These are phyloP conservation scores for Bryoglossum gracile DNA, from an alignment of 495 filamentous ascomycete species.

Conservation along the genomic window DNA sequence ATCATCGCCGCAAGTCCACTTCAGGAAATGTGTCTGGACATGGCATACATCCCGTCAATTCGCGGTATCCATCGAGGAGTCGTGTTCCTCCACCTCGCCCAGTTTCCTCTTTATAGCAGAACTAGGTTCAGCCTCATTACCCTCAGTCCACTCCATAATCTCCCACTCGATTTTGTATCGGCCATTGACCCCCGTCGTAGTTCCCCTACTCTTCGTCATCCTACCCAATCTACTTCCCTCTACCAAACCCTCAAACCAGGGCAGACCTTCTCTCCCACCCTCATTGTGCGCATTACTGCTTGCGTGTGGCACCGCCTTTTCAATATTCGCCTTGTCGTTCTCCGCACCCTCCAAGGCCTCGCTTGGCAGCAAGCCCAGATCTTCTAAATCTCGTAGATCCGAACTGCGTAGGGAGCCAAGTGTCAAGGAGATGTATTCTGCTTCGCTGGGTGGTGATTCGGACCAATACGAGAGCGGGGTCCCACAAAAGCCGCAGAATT, in stretches of 20 bases:
- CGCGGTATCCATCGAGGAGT: conserved; percentile 5
- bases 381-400: conserved; percentile 61
- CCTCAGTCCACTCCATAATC: conserved; percentile 66
- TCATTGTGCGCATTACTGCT: conserved; percentile 13
- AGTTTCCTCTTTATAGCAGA: conserved; percentile 49
- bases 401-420: conserved; percentile 61
- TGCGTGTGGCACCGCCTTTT: background rate
- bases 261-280: conserved; percentile 41
- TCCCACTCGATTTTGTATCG: conserved; percentile 71
- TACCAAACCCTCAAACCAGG: conserved; percentile 80
- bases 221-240: conserved; percentile 63
- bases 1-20: background rate
- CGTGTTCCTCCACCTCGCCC: conserved; percentile 31
- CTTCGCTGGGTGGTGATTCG: conserved; percentile 58
- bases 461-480: conserved; percentile 76
- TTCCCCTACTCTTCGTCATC: conserved; percentile 53
- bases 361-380: conserved; percentile 54
- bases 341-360: conserved; percentile 36
- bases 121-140: conserved; percentile 41
- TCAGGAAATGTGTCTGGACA: no score
- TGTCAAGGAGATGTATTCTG: conserved; percentile 66
- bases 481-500: conserved; percentile 89
- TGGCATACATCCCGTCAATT: no score
- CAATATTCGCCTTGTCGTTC: conserved; percentile 13
- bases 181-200: conserved; percentile 45